Evolutionary conservation across 257 asterid genomes (phyloP), one percentile per base, ranked within the genome.

Genomic region (Striga asiatica): DNA sequence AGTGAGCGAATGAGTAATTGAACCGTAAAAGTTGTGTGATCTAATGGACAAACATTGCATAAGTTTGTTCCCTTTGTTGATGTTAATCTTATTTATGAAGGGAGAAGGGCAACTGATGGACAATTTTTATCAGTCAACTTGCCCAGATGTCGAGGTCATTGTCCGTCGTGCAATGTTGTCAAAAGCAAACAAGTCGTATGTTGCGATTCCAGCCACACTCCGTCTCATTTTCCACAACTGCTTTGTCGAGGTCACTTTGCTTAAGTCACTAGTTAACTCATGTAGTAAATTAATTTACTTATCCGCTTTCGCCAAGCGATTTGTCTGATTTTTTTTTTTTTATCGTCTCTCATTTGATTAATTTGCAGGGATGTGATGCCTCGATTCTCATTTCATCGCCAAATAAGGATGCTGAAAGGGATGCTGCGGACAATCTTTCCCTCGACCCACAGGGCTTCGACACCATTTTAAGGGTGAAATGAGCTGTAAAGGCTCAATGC

Each of bases 191-290:
- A 74, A 78, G 65, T 76, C 86, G 3, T 64, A 68, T 50, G 71
- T 74, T 17, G 80, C 94, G 2, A 54, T 78, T 64, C 94, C 96
- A 2, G 88, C 85, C 46, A 83, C 91, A 8, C 67, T 78, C 43
- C 92, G 94, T 19, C 74, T 86, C 60, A 78, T 76, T 48, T 81
- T 86, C 78, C 96, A 86, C 2, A 92, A 86, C 61, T 86, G 96
- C 54, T 73, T 81, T 42, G 91, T 86, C 14, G 78, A 76, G 81
- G 95, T 79, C 13, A 56, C 12, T 11, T 4, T 21, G n/a, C n/a
- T n/a, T n/a, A n/a, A n/a, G n/a, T n/a, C 6, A 4, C 16, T 41
- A n/a, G 3, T 14, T 35, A 0, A 14, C 16, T 41, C 8, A 29
- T n/a, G n/a, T n/a, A n/a, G n/a, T n/a, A n/a, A n/a, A n/a, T n/a